A percentile compares a stretch with the other conserved stretches of the same genome.
Evolutionary conservation across 306 rosid genomes (phyloP).

Genomic region (Crotalaria pallida): DNA sequence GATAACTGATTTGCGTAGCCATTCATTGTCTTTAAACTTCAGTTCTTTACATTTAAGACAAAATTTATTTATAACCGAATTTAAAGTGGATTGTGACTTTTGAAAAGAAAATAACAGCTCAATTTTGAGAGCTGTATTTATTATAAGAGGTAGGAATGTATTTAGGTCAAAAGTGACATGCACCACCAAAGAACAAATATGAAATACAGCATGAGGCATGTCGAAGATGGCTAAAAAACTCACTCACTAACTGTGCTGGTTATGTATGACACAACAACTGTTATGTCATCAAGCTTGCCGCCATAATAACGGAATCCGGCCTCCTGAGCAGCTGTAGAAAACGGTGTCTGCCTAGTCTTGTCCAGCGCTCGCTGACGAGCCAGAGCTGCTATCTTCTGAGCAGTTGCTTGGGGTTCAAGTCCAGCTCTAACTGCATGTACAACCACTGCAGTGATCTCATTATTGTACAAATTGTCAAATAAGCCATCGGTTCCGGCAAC

Average conservation of each 20-base stretch:
- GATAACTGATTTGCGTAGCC: no score
- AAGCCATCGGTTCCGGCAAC: slow-evolving; percentile 90
- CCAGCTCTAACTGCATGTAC: slow-evolving; percentile 55
- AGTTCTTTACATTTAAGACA: no score
- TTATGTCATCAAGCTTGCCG: slow-evolving; percentile 91
- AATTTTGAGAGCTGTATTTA: no score
- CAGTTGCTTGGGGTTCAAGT: slow-evolving; percentile 62
- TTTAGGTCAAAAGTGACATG: slow-evolving; percentile 22
- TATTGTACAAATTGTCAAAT: slow-evolving; percentile 74
- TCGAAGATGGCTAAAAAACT: not conserved
- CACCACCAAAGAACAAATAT: not conserved
- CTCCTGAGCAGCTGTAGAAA: slow-evolving; percentile 82
- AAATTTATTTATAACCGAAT: no score
- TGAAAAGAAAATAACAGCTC: no score
- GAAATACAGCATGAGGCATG: not conserved
- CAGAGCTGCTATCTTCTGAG: slow-evolving; percentile 83
- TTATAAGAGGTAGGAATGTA: not conserved
- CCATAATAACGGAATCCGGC: slow-evolving; percentile 79
- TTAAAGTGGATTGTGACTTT: no score
- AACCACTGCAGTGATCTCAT: slow-evolving; percentile 60
- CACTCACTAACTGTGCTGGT: slow-evolving; percentile 21
- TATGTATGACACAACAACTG: slow-evolving; percentile 74
- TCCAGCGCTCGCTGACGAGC: slow-evolving; percentile 75
- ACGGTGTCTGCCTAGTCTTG: slow-evolving; percentile 66
- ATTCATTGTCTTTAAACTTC: no score